Percentiles rank a stretch among this genome's conserved stretches.
Evolutionary conservation across 768 basidiomycete genomes (phyloP).

Genomic region (Amanita inopinata): DNA sequence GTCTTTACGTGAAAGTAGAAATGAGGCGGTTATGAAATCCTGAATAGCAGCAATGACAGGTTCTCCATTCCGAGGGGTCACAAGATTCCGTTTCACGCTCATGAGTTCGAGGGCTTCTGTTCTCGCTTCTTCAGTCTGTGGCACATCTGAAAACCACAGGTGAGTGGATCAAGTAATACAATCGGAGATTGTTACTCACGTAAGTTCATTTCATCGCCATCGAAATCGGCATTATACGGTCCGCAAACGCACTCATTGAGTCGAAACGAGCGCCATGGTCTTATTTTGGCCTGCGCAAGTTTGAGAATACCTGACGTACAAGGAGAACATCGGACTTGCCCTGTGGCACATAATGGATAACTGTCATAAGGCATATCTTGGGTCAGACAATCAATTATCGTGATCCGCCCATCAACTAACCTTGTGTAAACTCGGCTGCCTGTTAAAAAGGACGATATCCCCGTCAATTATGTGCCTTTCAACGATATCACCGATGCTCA

Average conservation of each 20-base stretch:
- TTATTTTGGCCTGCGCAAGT: conserved; percentile 59
- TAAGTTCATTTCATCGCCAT: conserved; percentile 99
- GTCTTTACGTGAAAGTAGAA: conserved; percentile 87
- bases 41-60: conserved; percentile 99
- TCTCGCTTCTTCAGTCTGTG: conserved; percentile 96
- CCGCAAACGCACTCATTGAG: conserved; percentile 99
- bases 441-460: conserved; percentile 96
- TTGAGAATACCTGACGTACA: neutral
- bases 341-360: conserved; percentile 99
- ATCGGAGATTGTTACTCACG: conserved; percentile 41
- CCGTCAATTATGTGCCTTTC: conserved; percentile 94
- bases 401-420: conserved; percentile 29
- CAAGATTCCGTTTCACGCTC: conserved; percentile 94
- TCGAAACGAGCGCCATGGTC: conserved; percentile 96
- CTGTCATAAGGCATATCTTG: conserved; percentile 24
- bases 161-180: conserved; percentile 4
- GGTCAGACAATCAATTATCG: conserved; percentile 2
- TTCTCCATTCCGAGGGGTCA: conserved; percentile 96
- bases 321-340: conserved; percentile 26
- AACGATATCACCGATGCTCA: conserved; percentile 84
- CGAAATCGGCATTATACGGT: conserved; percentile 98
- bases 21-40: conserved; percentile 99
- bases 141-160: conserved; percentile 58
- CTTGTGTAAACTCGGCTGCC: conserved; percentile 97
- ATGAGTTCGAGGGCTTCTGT: conserved; percentile 96